Base-by-base conservation (phyloP, 441 rosid species). In the Breynia disticha region DNA sequence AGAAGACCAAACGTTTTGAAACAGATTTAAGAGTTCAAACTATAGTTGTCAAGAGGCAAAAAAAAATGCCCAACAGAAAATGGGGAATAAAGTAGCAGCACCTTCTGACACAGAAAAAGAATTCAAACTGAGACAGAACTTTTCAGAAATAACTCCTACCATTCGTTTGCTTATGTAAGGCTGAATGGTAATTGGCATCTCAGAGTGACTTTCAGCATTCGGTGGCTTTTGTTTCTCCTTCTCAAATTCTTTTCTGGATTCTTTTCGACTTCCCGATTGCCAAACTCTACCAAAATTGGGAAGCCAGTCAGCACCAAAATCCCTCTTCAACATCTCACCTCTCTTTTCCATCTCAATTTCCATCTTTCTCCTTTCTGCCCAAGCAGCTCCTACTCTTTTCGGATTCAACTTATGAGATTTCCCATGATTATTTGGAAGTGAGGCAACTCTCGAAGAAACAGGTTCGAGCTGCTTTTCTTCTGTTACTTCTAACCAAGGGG, bases 241-340 rank as follows among this genome's bases (percentile, higher is more conserved):
- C 67, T 86, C 86, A 74, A 80, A 89, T 70, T 93, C 89, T 73
- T 81, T 89, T 63, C 93, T 76, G 16, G 96, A 89, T 68, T 84
- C 93, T 71, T 76, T 93, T 44, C 96, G 69, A 59, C 81, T 80
- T 57, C 96, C 95, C 49, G 93, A 83, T 68, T 93, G 95, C 97
- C 99, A 93, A 67, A 93, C 97, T 60, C 97, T 79, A 65, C 97
- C 97, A 69, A 93, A 89, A 63, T 86, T 80, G 18, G 97, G 97
- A 70, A 89, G 97, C 97, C 97, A 93, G 73, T 76, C 70, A 57
- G 83, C 61, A 64, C 75, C 81, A 61, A 54, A 62, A 42, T 70
- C 75, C 56, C 67, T 69, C 68, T 68, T 75, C 48, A 63, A 66
- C 48, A 66, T 62, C 57, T 72, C 86, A 57, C 97, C 95, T 73